phyloP scores from a whole-genome alignment of 768 basidiomycete genomes.

The Trametes cingulata region DNA sequence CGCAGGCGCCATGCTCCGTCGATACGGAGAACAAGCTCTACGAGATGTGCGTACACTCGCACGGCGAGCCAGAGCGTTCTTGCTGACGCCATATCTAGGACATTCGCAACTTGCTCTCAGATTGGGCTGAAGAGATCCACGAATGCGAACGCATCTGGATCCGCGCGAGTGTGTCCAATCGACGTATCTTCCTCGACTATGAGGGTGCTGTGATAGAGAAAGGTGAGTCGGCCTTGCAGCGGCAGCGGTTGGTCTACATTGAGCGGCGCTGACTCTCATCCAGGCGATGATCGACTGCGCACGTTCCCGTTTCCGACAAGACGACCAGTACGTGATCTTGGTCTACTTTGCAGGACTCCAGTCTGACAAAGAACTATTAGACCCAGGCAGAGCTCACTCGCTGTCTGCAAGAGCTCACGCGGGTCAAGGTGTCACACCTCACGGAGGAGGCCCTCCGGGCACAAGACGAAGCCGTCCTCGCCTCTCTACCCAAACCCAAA shows the following conservation, averaged over 20 bases:
- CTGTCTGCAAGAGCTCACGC: conserved; percentile 83
- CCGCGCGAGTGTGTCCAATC: conserved; percentile 84
- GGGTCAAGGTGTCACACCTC: conserved; percentile 81
- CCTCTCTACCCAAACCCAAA: conserved; percentile 85
- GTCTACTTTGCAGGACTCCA: background rate
- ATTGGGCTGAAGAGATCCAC: conserved; percentile 87
- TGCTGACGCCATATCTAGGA: conserved; percentile 53
- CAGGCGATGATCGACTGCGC: conserved; percentile 74
- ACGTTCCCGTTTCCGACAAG: conserved; percentile 97
- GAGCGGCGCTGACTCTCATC: background rate
- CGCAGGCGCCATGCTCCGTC: conserved; percentile 89
- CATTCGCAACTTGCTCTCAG: conserved; percentile 77
- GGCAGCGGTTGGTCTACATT: background rate
- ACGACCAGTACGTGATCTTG: conserved; percentile 68
- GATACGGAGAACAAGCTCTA: conserved; percentile 93
- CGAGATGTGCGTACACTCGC: conserved; percentile 61
- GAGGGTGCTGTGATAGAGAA: conserved; percentile 77
- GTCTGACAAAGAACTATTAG: conserved; percentile 38
- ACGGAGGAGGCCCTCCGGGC: conserved; percentile 81
- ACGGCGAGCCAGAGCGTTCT: background rate
- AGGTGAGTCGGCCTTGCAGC: conserved; percentile 33
- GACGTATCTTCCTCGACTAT: conserved; percentile 88
- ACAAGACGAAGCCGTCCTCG: conserved; percentile 88
- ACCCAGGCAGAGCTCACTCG: conserved; percentile 89
- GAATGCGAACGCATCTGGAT: conserved; percentile 92